Evolutionary conservation across 192 early-diverging fungal species (phyloP), one percentile per base, ranked within the genome.

Genomic region (Helicostylum pulchrum): DNA sequence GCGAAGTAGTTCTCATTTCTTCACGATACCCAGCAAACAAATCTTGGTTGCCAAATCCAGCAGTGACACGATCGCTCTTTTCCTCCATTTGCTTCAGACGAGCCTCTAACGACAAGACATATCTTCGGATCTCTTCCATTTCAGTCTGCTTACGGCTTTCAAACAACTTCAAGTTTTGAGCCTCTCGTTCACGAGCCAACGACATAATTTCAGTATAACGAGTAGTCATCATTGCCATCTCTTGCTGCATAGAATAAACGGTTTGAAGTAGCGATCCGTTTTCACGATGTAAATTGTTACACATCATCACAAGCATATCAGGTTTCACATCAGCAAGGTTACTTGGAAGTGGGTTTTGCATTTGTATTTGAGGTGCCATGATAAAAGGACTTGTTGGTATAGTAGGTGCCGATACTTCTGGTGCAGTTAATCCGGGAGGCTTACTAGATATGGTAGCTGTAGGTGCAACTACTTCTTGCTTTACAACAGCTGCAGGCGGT

Each of bases 41-140:
- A 12, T 70, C 68, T 39, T 70, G 68, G 10, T 62, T 64, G 0
- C 68, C 68, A 64, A 58, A 70, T 32, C 61, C 54, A 14, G 53
- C 68, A 8, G 54, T 63, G 0, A 53, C 47, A n/a, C 52, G 14
- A 19, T 48, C 46, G 4, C 46, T 12, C 45, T 47, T 44, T 10
- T 44, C 42, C 36, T 67, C 50, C 32, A 73, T 45, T 55, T 45
- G 12, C 53, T 56, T 21, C 42, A 80, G 3, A 26, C 47, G 45
- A 7, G 53, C 39, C 52, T 71, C 50, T 19, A 70, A 15, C 43
- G 73, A 54, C 58, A 76, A 64, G n/a, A 82, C 74, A 70, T 84
- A 84, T n/a, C 72, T 64, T 32, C 69, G 60, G 0, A 65, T 49
- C 53, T 84, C 82, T 17, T 83, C 80, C 75, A 79, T 78, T 56